Percentiles rank a stretch among this genome's conserved stretches.
phyloP scores from a whole-genome alignment of 768 basidiomycete species.

The Boletus pseudopeckii region DNA sequence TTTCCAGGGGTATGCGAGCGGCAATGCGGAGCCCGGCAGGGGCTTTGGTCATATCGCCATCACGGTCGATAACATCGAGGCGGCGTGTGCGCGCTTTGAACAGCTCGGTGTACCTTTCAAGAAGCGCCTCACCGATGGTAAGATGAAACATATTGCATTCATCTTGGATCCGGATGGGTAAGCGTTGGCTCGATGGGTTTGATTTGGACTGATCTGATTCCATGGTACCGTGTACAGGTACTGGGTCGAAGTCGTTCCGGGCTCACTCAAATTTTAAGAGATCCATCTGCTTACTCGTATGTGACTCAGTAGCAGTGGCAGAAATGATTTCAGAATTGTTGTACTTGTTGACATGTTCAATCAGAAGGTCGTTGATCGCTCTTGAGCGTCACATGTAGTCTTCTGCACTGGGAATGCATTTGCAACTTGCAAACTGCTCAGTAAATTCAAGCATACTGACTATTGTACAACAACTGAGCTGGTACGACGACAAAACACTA shows the following conservation, averaged over 20 bases:
- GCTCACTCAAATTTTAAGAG: constrained; percentile 23
- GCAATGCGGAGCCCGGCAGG: constrained; percentile 78
- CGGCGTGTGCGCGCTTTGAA: constrained; percentile 82
- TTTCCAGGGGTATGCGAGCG: constrained; percentile 81
- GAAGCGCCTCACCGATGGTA: constrained; percentile 83
- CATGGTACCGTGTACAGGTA: constrained; percentile 38
- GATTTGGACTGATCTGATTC: neutral
- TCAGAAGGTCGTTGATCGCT: neutral
- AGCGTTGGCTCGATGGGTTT: constrained; percentile 6
- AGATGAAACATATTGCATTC: constrained; percentile 83
- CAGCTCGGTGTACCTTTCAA: constrained; percentile 77
- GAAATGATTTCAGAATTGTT: neutral
- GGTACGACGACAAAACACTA: neutral
- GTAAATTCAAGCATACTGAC: neutral
- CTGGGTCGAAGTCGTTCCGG: constrained; percentile 57
- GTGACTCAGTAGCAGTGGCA: neutral
- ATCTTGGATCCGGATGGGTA: constrained; percentile 83
- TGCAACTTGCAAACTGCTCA: neutral
- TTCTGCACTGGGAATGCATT: too few relatives aligned
- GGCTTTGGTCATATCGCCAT: constrained; percentile 89
- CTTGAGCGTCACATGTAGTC: too few relatives aligned
- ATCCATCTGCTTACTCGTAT: too few relatives aligned
- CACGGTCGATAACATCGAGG: constrained; percentile 76
- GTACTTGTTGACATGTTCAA: constrained; percentile 2
- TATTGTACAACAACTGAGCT: neutral